Evolutionary conservation across 768 basidiomycete genomes (phyloP).

Genomic region (Suillus bovinus): DNA sequence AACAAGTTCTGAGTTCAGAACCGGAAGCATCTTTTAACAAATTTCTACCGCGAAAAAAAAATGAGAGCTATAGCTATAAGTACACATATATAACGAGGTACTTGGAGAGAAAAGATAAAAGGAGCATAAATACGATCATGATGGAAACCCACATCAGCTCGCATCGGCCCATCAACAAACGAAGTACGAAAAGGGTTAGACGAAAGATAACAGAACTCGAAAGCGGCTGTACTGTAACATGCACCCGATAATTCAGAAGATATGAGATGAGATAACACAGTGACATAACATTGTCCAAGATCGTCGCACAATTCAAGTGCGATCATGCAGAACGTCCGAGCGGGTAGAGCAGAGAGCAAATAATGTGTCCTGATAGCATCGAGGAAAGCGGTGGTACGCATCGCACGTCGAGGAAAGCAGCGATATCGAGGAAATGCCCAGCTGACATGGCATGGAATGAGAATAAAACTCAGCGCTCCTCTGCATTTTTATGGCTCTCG

Average conservation of each 20-base stretch:
- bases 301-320: constrained; percentile 10
- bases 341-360: constrained; percentile 7
- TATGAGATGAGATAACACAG: neutral
- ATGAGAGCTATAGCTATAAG: constrained; percentile 21
- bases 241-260: constrained; percentile 28
- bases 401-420: neutral
- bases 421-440: neutral
- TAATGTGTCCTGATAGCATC: neutral
- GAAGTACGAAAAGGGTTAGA: neutral
- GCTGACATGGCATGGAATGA: neutral
- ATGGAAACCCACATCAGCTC: constrained; percentile 5
- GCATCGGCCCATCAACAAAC: neutral
- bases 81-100: constrained; percentile 24
- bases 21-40: neutral
- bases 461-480: constrained; percentile 16
- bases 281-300: constrained; percentile 21
- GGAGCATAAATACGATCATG: neutral
- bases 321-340: constrained; percentile 11
- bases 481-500: constrained; percentile 26
- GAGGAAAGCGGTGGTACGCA: neutral
- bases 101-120: constrained; percentile 10
- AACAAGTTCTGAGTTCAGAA: neutral
- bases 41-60: neutral
- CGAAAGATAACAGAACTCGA: constrained; percentile 17
- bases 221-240: constrained; percentile 15